A percentile compares a stretch with the other conserved stretches of the same genome.
Conservation (phyloP, 768 basidiomycete species). For the Mycena belliarum region DNA sequence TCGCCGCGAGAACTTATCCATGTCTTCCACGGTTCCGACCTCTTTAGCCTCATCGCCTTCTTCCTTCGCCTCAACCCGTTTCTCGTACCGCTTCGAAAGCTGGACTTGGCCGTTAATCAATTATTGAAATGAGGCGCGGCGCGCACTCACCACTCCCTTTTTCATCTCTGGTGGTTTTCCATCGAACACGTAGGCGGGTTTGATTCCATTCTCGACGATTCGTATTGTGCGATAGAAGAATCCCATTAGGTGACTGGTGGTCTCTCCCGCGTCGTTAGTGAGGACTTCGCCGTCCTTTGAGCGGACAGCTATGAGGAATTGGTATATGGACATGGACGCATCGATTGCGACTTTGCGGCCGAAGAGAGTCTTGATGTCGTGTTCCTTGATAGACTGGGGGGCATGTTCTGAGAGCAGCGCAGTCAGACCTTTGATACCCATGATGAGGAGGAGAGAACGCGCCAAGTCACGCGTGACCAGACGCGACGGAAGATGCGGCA, state of each 20-base stretch:
- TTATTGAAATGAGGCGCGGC: not conserved
- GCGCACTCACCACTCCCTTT: conserved; percentile 83
- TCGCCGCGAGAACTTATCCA: conserved; percentile 86
- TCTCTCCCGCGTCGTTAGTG: conserved; percentile 97
- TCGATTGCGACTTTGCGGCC: conserved; percentile 98
- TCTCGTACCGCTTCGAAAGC: conserved; percentile 96
- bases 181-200: conserved; percentile 97
- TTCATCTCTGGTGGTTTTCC: conserved; percentile 98
- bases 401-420: conserved; percentile 88
- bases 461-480: too few relatives aligned
- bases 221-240: conserved; percentile 97
- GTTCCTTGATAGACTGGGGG: conserved; percentile 84
- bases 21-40: conserved; percentile 88
- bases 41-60: conserved; percentile 97
- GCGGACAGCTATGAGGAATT: conserved; percentile 96
- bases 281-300: conserved; percentile 96
- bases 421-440: conserved; percentile 97
- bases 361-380: conserved; percentile 96
- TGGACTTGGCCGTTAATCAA: conserved; percentile 35
- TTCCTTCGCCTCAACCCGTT: conserved; percentile 89
- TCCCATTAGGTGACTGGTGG: conserved; percentile 98
- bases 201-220: conserved; percentile 98
- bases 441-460: conserved; percentile 28
- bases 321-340: conserved; percentile 96
- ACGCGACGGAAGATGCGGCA: too few relatives aligned